Evolutionary conservation across 2,329 filamentous ascomycete species (phyloP).

Genomic region (Apiospora pterosperma): DNA sequence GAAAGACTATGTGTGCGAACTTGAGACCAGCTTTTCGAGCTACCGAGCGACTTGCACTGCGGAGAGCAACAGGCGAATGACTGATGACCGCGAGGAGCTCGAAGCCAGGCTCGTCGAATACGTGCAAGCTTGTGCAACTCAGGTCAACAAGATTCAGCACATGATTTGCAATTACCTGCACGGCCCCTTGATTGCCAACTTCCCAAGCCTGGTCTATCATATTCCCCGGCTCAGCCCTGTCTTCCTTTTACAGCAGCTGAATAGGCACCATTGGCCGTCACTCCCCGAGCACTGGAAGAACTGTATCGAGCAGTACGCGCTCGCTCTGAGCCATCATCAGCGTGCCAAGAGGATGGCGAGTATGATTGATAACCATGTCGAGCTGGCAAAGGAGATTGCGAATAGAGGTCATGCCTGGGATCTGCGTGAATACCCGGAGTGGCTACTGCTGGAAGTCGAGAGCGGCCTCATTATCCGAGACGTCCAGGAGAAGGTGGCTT

Average conservation of each 20-base stretch:
- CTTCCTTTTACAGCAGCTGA: slow-evolving; percentile 33
- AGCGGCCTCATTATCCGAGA: slow-evolving; percentile 57
- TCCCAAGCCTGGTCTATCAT: slow-evolving; percentile 5
- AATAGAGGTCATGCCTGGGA: slow-evolving; percentile 59
- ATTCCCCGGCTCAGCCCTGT: slow-evolving; percentile 27
- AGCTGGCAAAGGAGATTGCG: slow-evolving; percentile 37
- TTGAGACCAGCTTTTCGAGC: slow-evolving; percentile 3
- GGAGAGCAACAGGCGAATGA: neutral
- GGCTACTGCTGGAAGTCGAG: slow-evolving; percentile 62
- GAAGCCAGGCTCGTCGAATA: neutral
- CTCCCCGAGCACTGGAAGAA: slow-evolving; percentile 31
- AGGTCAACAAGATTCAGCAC: neutral
- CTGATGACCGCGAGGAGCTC: neutral
- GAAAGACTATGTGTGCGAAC: slow-evolving; percentile 9
- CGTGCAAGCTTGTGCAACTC: neutral
- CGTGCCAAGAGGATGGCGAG: slow-evolving; percentile 38
- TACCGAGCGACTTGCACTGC: neutral
- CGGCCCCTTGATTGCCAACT: neutral
- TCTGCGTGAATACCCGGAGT: slow-evolving; percentile 51
- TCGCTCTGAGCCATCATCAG: slow-evolving; percentile 37
- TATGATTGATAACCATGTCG: slow-evolving; percentile 18
- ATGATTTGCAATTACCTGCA: neutral
- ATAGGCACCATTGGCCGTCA: slow-evolving; percentile 18
- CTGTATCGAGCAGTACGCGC: slow-evolving; percentile 35
- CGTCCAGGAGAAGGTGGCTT: slow-evolving; percentile 57